Base-by-base conservation (phyloP, 352 stramenopile genomes). In the Globisporangium uncinulatum region DNA sequence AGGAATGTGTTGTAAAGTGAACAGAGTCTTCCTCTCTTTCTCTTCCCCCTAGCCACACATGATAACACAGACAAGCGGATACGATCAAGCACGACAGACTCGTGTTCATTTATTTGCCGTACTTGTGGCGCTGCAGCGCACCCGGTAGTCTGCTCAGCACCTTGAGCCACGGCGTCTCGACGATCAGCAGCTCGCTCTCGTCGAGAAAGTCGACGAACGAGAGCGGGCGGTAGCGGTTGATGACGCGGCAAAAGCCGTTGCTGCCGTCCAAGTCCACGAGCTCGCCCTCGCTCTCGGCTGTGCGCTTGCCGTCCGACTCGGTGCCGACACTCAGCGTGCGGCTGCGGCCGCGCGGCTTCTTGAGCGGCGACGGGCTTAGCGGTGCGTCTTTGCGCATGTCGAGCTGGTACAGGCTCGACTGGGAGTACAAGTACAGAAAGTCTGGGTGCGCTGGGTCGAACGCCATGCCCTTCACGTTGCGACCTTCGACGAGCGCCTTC, bases 141-240 rank as follows among this genome's bases (percentile, higher is more conserved):
- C 81, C 82, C 17, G 84, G 84, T 63, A 94, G 67, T 56, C 82
- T 76, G 51, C 82, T 87, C 36, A 94, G 68, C 66, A 94, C 83
- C 74, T 94, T 92, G 54, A 94, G 76, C 77, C 83, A 94, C 49
- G 82, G 84, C 21, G 80, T 92, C 69, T 94, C 84, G 31, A 94
- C 82, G 48, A 94, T 73, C 37, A 91, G 60, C 57, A 94, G 67
- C 67, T 94, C 84, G 55, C 79, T 82, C 45, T 74, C 74, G 48
- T 69, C 75, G 32, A 94, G 51, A 65, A 92, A 94, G 57, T 91
- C 81, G 41, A 89, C 79, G 62, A 91, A 94, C 50, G 84, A 87
- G n/a, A 94, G 70, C 54, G 84, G 84, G 21, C 84, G 78, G 71
- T 91, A 94, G 32, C 81, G 78, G 61, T 89, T 88, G 62, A 94